Base-by-base conservation (phyloP, 2,329 filamentous ascomycete genomes). In the Phaeosphaeriaceae sp. region DNA sequence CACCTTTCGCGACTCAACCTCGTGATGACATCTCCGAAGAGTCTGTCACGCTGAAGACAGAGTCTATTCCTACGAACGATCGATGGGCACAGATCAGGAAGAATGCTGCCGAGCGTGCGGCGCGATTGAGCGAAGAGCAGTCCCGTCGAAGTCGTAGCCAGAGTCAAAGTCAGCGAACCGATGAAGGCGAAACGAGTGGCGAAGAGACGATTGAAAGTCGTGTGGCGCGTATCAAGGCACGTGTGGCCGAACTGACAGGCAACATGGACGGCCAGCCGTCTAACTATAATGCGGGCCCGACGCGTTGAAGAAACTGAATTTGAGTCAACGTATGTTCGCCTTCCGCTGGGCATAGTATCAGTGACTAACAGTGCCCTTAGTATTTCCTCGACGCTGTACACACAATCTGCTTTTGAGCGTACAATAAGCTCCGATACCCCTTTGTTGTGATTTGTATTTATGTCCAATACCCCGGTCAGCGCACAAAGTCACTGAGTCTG, bases 131-230 rank as follows among this genome's bases (percentile, higher is more conserved):
- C 53, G 90, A 92, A 66, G 88, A 91, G 68, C 85, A 88, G 63
- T 78, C 76, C 65, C 84, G 84, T 41, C 83, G 83, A 46, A 85
- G 81, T 45, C 82, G 86, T 65, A 82, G 79, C 57, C 82, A 86
- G 67, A 82, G 80, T 61, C 76, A 78, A 56, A 78, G 86, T 81
- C 70, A 83, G 7, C 88, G 89, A 57, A 88, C 84, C 19, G 92
- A 94, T 62, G 92, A 95, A 70, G 88, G 86, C n/a, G 92, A 96
- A 68, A 95, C 91, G n/a, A 96, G 91, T 73, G 93, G 91, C 55
- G 94, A 98, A 85, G 94, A 97, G 84, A 95, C 93, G 36, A 98
- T 98, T 71, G 95, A 99, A 79, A 93, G 93, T 49, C 91, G 95
- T 66, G 95, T 98, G 58, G 95, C 95, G 49, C 91, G 95, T 63